Base-by-base conservation (phyloP, 1,284 basidiomycete species). In the Cutaneotrichosporon spelunceum region DNA sequence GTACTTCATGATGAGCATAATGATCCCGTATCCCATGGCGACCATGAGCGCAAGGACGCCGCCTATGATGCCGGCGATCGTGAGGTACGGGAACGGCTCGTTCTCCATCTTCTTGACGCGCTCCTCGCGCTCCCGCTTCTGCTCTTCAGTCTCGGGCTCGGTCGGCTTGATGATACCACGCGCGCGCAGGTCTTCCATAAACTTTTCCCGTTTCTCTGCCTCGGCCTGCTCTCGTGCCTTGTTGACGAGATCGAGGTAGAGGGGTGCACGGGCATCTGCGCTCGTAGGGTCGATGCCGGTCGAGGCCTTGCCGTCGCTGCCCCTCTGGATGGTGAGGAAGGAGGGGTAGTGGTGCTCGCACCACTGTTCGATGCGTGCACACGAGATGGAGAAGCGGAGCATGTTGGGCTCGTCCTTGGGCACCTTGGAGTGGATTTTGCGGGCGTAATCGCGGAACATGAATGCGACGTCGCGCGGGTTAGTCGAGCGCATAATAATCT, bases 401-500 rank as follows among this genome's bases (percentile, higher is more conserved):
- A 90, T 93, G 80, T 88, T 92, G 47, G 94, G 93, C 78, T 99
- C 95, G 56, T 87, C 82, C 11, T 90, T 86, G 27, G 83, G 76
- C 0, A 91, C 85, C 71, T 89, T 90, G 26, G 84, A 82, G 78
- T 97, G 93, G 66, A 99, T 97, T 67, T 82, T 83, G 34, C 89
- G 86, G 0, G 88, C 86, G 73, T 89, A 93, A 27, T 88, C 84
- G 24, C 87, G 85, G 85, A 98, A 98, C 66, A 94, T 88, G 73
- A 88, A 85, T 0, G 92, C 87, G 1, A 98, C 93, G 70, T 98
- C 93, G 36, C 92, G 85, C 0, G 92, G 91, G 79, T 98, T 98
- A 42, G 89, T 90, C 4, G 92, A 89, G 26, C 83, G 83, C 85
- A 94, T 89, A 70, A 99, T 95, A 61, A 99, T 83, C 89, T 94